A percentile compares a stretch with the other conserved stretches of the same genome.
phyloP scores from a whole-genome alignment of 257 asterid genomes.

The Verbena officinalis region DNA sequence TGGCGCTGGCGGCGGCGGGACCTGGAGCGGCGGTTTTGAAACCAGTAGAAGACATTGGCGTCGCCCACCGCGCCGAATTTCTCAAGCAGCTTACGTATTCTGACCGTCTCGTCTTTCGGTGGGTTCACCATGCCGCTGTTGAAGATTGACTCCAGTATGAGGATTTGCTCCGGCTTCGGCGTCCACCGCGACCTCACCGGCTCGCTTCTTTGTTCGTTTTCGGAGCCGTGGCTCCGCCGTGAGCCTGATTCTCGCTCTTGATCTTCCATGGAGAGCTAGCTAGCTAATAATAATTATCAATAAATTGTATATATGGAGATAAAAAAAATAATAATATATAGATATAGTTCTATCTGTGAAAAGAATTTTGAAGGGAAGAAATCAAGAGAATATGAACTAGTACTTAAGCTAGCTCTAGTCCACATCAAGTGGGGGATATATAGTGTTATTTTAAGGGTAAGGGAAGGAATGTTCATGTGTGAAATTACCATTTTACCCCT shows the following conservation, averaged over 20 bases:
- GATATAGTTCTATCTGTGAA: neutral
- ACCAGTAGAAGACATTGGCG: slow-evolving; percentile 89
- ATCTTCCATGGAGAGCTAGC: slow-evolving; percentile 39
- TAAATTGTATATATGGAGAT: neutral
- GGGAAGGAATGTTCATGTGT: slow-evolving; percentile 26
- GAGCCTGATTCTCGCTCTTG: slow-evolving; percentile 31
- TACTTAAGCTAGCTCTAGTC: slow-evolving; percentile 33
- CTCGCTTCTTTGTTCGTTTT: slow-evolving; percentile 35
- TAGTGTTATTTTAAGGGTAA: slow-evolving; percentile 41
- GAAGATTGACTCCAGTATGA: slow-evolving; percentile 76
- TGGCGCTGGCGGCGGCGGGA: slow-evolving; percentile 76
- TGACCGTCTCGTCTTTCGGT: slow-evolving; percentile 65
- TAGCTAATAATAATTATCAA: too few species aligned
- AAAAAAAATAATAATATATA: neutral
- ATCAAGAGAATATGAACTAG: slow-evolving; percentile 6
- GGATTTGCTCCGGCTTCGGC: slow-evolving; percentile 85
- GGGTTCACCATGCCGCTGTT: slow-evolving; percentile 87
- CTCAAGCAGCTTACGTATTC: slow-evolving; percentile 65
- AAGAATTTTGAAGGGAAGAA: neutral
- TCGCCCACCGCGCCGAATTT: slow-evolving; percentile 81
- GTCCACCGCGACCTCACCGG: slow-evolving; percentile 74
- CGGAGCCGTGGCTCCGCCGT: slow-evolving; percentile 5
- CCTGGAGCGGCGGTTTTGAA: slow-evolving; percentile 81
- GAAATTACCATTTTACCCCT: slow-evolving; percentile 36
- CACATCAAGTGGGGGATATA: slow-evolving; percentile 29